Evolutionary conservation across 306 rosid genomes (phyloP).

Genomic region (Hippophae rhamnoides): DNA sequence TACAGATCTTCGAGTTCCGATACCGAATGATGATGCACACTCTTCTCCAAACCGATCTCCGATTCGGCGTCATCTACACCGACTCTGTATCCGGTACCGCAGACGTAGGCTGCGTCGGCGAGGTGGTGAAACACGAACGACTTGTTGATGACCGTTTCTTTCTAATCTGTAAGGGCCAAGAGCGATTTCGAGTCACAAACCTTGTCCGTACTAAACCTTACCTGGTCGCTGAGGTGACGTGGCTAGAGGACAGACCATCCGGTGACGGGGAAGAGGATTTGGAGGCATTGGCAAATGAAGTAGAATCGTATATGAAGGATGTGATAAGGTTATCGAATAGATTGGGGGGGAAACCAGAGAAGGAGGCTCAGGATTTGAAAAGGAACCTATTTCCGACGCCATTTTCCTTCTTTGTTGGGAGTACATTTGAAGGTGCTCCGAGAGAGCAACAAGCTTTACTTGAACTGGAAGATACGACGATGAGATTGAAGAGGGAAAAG

Average conservation of each 20-base stretch:
- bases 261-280: slow-evolving; percentile 51
- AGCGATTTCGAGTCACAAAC: slow-evolving; percentile 67
- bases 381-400: slow-evolving; percentile 89
- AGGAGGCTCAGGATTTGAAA: slow-evolving; percentile 82
- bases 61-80: slow-evolving; percentile 81
- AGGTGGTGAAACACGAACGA: slow-evolving; percentile 86
- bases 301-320: slow-evolving; percentile 81
- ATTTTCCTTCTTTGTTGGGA: slow-evolving; percentile 90
- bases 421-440: slow-evolving; percentile 97
- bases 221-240: slow-evolving; percentile 74
- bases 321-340: slow-evolving; percentile 86
- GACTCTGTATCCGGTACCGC: slow-evolving; percentile 73
- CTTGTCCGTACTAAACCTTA: slow-evolving; percentile 83
- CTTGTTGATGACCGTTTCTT: slow-evolving; percentile 95
- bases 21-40: slow-evolving; percentile 99
- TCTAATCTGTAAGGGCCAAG: slow-evolving; percentile 89
- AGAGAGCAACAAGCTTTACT: slow-evolving; percentile 94
- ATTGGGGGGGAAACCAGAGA: slow-evolving; percentile 84
- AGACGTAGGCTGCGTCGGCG: slow-evolving; percentile 92
- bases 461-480: slow-evolving; percentile 87
- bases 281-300: slow-evolving; percentile 61
- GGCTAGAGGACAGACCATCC: slow-evolving; percentile 94
- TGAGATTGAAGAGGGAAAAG: slow-evolving; percentile 78
- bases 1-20: slow-evolving; percentile 98
- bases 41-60: slow-evolving; percentile 91